Conservation (phyloP, 495 filamentous ascomycete species). For the Tuber magnatum region DNA sequence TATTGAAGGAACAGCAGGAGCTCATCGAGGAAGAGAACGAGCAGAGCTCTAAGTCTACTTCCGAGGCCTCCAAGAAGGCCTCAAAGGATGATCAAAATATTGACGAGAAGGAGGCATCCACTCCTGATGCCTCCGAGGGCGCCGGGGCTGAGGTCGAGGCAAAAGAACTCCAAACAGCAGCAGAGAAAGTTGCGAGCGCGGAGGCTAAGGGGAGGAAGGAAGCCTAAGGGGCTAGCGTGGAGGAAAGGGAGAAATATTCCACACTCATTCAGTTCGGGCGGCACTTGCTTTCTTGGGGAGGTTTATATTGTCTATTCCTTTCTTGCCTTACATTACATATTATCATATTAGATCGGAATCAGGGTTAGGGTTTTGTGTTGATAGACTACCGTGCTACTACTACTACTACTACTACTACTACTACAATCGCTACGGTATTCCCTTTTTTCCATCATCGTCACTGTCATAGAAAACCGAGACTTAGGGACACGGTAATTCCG, state of each 20-base stretch:
- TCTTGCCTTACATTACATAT: neutral
- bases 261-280: neutral
- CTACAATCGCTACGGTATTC: neutral
- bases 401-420: neutral
- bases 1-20: constrained; percentile 96
- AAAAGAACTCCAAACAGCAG: constrained; percentile 1
- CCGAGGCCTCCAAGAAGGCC: constrained; percentile 49
- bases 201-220: constrained; percentile 12
- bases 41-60: constrained; percentile 64
- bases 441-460: neutral
- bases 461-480: neutral
- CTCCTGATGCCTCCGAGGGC: neutral
- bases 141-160: neutral
- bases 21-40: constrained; percentile 95
- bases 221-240: neutral
- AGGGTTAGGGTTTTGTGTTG: constrained; percentile 1
- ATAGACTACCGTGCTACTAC: neutral
- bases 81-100: constrained; percentile 67
- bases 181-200: neutral
- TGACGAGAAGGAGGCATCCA: constrained; percentile 57
- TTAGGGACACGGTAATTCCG: neutral
- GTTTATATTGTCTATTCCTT: neutral
- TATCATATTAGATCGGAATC: constrained; percentile 2
- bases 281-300: neutral
- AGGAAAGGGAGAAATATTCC: neutral